phyloP scores from a whole-genome alignment of 257 asterid species.

The Solanum lycopersicoides region DNA sequence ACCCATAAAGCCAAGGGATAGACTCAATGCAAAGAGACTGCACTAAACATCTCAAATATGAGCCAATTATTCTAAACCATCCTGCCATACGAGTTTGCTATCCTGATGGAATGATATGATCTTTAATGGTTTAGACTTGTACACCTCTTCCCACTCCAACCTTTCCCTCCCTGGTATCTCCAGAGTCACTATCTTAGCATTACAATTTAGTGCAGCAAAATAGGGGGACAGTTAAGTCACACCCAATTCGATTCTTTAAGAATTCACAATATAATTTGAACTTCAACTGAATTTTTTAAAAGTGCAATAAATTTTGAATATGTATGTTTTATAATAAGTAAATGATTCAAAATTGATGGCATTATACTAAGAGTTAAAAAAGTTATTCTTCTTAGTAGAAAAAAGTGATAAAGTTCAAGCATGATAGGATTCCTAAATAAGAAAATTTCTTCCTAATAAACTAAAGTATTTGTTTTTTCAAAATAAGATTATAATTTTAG shows the following conservation, averaged over 20 bases:
- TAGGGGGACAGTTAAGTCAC: not conserved
- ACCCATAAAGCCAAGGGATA: not conserved
- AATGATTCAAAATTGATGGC: not conserved
- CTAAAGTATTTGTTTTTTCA: too few species aligned
- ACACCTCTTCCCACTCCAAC: not conserved
- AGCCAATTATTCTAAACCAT: not conserved
- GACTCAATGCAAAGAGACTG: not conserved
- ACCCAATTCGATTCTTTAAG: not conserved
- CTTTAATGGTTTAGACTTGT: not conserved
- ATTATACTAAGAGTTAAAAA: too few species aligned
- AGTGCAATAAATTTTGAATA: not conserved
- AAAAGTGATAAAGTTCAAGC: not conserved
- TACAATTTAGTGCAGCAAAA: too few species aligned
- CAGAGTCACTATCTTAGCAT: not conserved
- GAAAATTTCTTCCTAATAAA: not conserved
- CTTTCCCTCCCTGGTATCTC: not conserved
- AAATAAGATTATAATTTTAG: not conserved
- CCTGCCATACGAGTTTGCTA: not conserved
- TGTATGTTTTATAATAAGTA: too few species aligned
- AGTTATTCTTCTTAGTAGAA: not conserved
- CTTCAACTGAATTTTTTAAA: not conserved
- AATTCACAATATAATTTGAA: not conserved
- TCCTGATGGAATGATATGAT: not conserved
- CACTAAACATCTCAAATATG: not conserved
- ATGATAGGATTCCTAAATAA: not conserved